phyloP scores from a whole-genome alignment of 169 alveolate genomes.

The Toxoplasma gondii region DNA sequence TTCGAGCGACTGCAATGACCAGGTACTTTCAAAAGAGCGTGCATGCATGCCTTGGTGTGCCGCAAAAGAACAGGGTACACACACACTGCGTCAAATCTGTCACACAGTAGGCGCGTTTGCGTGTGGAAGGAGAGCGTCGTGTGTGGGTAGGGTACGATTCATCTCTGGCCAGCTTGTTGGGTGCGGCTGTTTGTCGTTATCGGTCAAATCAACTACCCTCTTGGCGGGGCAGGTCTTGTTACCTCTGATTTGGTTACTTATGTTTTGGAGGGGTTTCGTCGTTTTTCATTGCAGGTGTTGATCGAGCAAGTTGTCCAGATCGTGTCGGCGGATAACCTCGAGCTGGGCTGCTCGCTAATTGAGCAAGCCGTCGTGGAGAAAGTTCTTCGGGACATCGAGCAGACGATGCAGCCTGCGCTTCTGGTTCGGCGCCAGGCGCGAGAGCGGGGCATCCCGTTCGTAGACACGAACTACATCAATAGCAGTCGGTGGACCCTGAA shows the following conservation, averaged over 20 bases:
- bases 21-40: constrained; percentile 28
- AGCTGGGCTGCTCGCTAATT: constrained; percentile 93
- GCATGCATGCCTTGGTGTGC: constrained; percentile 21
- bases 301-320: constrained; percentile 65
- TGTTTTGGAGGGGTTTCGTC: too few relatives aligned
- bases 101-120: too few relatives aligned
- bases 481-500: constrained; percentile 51
- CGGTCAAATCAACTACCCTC: too few relatives aligned
- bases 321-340: constrained; percentile 82
- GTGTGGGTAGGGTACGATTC: too few relatives aligned
- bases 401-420: constrained; percentile 16
- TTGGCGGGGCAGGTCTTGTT: too few relatives aligned
- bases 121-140: too few relatives aligned
- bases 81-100: too few relatives aligned
- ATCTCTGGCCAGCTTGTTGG: too few relatives aligned
- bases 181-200: too few relatives aligned
- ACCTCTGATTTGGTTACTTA: too few relatives aligned
- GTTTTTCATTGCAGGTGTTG: constrained; percentile 8
- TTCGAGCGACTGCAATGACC: constrained; percentile 62
- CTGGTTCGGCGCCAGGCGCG: constrained; percentile 36
- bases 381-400: constrained; percentile 88
- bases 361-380: constrained; percentile 94
- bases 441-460: constrained; percentile 30
- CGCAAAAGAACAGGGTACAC: too few relatives aligned
- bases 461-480: constrained; percentile 23